Evolutionary conservation across 495 filamentous ascomycete genomes (phyloP), one percentile per base, ranked within the genome.

Genomic region (Neurospora intermedia): DNA sequence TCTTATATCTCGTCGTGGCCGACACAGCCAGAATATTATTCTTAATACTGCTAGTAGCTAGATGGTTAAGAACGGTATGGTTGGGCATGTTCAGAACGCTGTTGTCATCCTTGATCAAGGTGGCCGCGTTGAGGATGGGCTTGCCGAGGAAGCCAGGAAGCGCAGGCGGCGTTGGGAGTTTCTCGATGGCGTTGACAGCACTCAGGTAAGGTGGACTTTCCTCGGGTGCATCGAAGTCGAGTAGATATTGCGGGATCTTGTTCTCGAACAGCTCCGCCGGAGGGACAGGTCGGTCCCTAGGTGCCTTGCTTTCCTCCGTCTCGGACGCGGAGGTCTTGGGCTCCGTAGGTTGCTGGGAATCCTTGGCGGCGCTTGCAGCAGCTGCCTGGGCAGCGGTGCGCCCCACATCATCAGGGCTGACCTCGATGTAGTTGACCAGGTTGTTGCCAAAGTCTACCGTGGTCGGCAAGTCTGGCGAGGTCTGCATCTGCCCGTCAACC

Each of bases 21-120:
- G 94, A 97, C 4, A 97, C 96, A n/a, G 96, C 96, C 73, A 99
- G 86, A 39, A 98, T 92, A 71, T 93, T 92, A 73, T 97, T 92
- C 82, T 97, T 98, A 81, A 99, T 99, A 81, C 94, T 97, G 84
- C 94, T 97, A 5, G 96, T 99, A n/a, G 95, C 95, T 69, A 99
- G 84, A 80, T 99, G 96, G 76, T 99, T 99, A 75, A 99, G 83
- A 38, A 99, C 93, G 3, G 96, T 97, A 75, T 99, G 96, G 76
- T 98, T 99, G 16, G 96, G 96, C 85, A 97, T 94, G 70, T 90
- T 94, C 46, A 99, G 82, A 59, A 99, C 96, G 83, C 94, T 97
- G 81, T 93, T 96, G 79, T 99, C 96, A 82, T 98, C 96, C 83
- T 98, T 98, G 85, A 97, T 94, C 3, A 93, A 89, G 8, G 91